Conservation (phyloP, 1,284 basidiomycete genomes). For the Caloboletus firmus region DNA sequence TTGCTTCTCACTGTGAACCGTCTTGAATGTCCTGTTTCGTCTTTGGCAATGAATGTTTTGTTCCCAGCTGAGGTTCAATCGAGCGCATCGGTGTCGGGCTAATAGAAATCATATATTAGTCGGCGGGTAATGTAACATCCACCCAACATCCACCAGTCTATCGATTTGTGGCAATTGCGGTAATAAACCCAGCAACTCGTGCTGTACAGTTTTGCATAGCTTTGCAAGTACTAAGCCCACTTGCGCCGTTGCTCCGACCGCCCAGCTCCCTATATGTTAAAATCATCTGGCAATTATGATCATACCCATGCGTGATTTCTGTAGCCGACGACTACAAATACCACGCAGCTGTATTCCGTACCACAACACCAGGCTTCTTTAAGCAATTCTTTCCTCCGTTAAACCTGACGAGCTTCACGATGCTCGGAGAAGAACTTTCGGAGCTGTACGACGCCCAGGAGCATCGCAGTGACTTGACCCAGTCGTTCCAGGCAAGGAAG, state of each 20-base stretch:
- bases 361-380: slow-evolving; percentile 4
- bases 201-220: neutral
- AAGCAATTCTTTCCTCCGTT: neutral
- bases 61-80: too few relatives aligned
- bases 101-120: too few relatives aligned
- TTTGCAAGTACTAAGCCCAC: neutral
- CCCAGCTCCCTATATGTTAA: neutral
- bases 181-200: neutral
- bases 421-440: slow-evolving; percentile 32
- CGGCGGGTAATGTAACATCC: too few relatives aligned
- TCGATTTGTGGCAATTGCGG: too few relatives aligned
- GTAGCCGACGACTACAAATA: slow-evolving; percentile 39
- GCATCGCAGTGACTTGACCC: slow-evolving; percentile 14
- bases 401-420: slow-evolving; percentile 6
- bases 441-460: slow-evolving; percentile 26
- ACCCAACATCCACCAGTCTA: too few relatives aligned
- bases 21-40: too few relatives aligned
- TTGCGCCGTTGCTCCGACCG: neutral
- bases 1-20: too few relatives aligned
- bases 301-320: neutral
- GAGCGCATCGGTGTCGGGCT: too few relatives aligned
- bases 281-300: slow-evolving; percentile 7
- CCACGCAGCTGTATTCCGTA: slow-evolving; percentile 19
- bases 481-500: slow-evolving; percentile 45
- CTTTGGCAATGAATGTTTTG: too few relatives aligned